Percentiles rank a stretch among this genome's conserved stretches.
phyloP scores from a whole-genome alignment of 164 flowering plant species.

The Hamamelis virginiana region DNA sequence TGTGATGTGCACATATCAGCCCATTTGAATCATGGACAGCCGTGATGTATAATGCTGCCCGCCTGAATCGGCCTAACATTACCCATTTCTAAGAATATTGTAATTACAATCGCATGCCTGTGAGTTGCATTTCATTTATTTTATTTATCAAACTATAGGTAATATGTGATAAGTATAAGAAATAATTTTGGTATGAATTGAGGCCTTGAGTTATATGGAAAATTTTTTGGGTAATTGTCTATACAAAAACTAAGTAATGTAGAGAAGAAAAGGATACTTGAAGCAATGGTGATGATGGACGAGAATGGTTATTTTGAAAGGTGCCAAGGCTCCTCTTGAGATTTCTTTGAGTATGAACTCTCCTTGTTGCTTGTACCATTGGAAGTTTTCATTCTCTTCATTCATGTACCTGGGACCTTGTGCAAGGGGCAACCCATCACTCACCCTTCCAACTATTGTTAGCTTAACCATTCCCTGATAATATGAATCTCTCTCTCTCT shows the following conservation, averaged over 20 bases:
- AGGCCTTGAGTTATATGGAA: too few species aligned
- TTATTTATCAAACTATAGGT: too few species aligned
- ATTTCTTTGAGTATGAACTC: conserved; percentile 49
- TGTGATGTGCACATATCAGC: too few species aligned
- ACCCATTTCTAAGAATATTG: background rate
- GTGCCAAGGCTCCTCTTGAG: conserved; percentile 32
- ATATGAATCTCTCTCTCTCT: background rate
- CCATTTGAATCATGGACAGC: too few species aligned
- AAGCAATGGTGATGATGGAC: conserved; percentile 36
- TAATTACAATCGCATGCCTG: too few species aligned
- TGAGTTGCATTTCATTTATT: too few species aligned
- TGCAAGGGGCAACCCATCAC: conserved; percentile 51
- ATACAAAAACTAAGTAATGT: too few species aligned
- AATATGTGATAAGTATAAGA: too few species aligned
- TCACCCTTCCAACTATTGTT: conserved; percentile 50
- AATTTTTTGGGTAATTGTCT: too few species aligned
- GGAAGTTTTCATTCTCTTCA: conserved; percentile 27
- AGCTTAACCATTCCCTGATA: conserved; percentile 41
- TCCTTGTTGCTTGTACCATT: conserved; percentile 48
- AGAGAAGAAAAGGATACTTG: conserved; percentile 34
- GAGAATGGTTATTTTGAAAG: conserved; percentile 43
- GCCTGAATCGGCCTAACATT: too few species aligned
- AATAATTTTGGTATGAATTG: too few species aligned
- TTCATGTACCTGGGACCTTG: conserved; percentile 29
- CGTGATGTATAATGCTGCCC: too few species aligned